These are phyloP conservation scores for Epichloe gansuensis DNA, from an alignment of 2,329 filamentous ascomycete species.

Conservation along the genomic window DNA sequence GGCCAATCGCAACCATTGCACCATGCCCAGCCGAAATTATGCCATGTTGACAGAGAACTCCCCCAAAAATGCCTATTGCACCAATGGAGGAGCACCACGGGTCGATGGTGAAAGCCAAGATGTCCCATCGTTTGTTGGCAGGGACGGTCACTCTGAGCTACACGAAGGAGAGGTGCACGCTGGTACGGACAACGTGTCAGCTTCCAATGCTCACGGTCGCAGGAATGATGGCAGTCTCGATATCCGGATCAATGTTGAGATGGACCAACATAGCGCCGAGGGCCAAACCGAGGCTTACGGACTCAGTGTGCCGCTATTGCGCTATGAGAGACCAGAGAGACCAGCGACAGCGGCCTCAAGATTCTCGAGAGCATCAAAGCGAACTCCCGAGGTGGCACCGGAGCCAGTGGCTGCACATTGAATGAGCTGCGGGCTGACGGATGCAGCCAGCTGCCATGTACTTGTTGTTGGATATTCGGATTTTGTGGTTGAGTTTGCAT, in stretches of 20 bases:
- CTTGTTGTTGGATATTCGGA: not conserved
- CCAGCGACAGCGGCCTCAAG: not conserved
- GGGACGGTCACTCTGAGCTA: conserved; percentile 57
- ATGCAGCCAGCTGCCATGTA: not conserved
- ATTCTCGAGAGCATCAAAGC: conserved; percentile 5
- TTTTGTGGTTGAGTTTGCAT: not conserved
- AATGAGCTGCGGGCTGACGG: not conserved
- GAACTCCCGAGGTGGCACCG: not conserved
- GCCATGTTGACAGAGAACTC: conserved; percentile 81
- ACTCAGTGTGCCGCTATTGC: conserved; percentile 65
- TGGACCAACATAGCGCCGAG: conserved; percentile 67
- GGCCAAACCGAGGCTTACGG: conserved; percentile 76
- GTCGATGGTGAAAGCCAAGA: conserved; percentile 9
- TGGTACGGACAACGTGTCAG: conserved; percentile 66
- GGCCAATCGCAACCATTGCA: conserved; percentile 63
- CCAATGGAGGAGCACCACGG: conserved; percentile 15
- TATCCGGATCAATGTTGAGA: conserved; percentile 75
- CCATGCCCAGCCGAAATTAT: conserved; percentile 88
- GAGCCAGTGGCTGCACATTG: not conserved
- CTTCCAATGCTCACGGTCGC: conserved; percentile 41
- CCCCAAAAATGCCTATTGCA: conserved; percentile 32
- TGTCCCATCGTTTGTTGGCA: conserved; percentile 25
- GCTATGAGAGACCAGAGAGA: conserved; percentile 20
- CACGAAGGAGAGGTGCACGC: conserved; percentile 66
- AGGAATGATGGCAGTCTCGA: conserved; percentile 54